A percentile compares a stretch with the other conserved stretches of the same genome.
phyloP scores from a whole-genome alignment of 129 eudicot genomes.

The Erigeron canadensis region DNA sequence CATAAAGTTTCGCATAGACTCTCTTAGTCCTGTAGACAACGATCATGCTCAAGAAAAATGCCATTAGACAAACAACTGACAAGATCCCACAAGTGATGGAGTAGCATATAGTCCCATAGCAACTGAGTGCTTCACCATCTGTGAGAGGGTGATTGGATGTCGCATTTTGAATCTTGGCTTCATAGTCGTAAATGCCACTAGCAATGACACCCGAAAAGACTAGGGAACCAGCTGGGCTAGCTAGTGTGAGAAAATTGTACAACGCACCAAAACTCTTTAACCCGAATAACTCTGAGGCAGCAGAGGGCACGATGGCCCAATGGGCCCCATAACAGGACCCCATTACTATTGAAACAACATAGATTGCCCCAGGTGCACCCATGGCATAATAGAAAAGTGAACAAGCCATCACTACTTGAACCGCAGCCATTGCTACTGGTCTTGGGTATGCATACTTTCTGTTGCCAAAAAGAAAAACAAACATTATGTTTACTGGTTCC shows the following conservation, averaged over 20 bases:
- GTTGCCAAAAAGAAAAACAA: neutral
- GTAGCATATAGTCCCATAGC: conserved; percentile 64
- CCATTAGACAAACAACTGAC: conserved; percentile 55
- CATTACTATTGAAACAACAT: conserved; percentile 56
- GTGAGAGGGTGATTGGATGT: neutral
- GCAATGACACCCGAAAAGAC: conserved; percentile 75
- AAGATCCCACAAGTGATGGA: conserved; percentile 64
- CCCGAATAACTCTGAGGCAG: conserved; percentile 71
- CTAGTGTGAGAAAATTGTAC: conserved; percentile 62
- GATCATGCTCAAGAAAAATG: conserved; percentile 52
- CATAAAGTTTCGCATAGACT: conserved; percentile 53
- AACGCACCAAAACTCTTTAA: conserved; percentile 70
- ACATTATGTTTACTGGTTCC: too few species aligned
- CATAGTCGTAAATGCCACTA: conserved; percentile 67
- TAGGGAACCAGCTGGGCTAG: conserved; percentile 67
- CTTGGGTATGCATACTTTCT: conserved; percentile 76
- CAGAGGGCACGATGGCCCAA: conserved; percentile 89
- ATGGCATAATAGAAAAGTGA: conserved; percentile 62
- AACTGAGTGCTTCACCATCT: conserved; percentile 47
- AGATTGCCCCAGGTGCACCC: conserved; percentile 60
- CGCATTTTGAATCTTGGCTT: conserved; percentile 57
- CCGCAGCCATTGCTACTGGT: conserved; percentile 79
- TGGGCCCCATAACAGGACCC: conserved; percentile 80
- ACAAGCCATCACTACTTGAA: conserved; percentile 60
- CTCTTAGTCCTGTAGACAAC: conserved; percentile 69